Percentiles rank a stretch among this genome's conserved stretches.
Conservation (phyloP, 1,284 basidiomycete genomes). For the Lentinus polychrous region DNA sequence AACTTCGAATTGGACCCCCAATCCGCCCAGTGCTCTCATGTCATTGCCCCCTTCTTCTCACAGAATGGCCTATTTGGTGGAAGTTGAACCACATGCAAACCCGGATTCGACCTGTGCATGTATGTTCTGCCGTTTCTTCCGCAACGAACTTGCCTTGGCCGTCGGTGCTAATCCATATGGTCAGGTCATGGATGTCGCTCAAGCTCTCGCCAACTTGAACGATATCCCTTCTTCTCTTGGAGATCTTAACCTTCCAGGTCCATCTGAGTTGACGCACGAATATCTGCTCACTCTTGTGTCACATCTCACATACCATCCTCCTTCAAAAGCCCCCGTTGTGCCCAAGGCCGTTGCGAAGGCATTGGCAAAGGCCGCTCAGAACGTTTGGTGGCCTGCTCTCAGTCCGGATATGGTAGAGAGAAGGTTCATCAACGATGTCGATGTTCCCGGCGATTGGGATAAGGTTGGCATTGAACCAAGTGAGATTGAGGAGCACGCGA, state of each 20-base stretch:
- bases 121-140: conserved; percentile 33
- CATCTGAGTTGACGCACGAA: conserved; percentile 79
- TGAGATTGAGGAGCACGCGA: conserved; percentile 85
- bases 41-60: conserved; percentile 22
- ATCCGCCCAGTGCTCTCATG: not conserved
- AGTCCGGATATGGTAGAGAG: conserved; percentile 89
- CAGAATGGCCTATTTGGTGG: conserved; percentile 93
- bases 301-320: conserved; percentile 72
- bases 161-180: conserved; percentile 1
- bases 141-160: not conserved
- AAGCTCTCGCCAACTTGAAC: conserved; percentile 81
- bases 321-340: conserved; percentile 63
- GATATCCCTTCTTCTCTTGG: conserved; percentile 54
- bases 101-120: conserved; percentile 87
- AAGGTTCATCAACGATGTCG: conserved; percentile 80
- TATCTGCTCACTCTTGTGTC: conserved; percentile 82
- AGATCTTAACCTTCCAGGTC: conserved; percentile 84
- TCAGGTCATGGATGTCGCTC: conserved; percentile 89
- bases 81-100: conserved; percentile 87
- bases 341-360: conserved; percentile 72
- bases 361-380: conserved; percentile 65
- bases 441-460: conserved; percentile 60
- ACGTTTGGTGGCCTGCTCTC: conserved; percentile 90
- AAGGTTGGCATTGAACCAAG: conserved; percentile 67
- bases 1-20: conserved; percentile 9